Conservation (phyloP, 345 rosid genomes). For the Camelina neglecta region DNA sequence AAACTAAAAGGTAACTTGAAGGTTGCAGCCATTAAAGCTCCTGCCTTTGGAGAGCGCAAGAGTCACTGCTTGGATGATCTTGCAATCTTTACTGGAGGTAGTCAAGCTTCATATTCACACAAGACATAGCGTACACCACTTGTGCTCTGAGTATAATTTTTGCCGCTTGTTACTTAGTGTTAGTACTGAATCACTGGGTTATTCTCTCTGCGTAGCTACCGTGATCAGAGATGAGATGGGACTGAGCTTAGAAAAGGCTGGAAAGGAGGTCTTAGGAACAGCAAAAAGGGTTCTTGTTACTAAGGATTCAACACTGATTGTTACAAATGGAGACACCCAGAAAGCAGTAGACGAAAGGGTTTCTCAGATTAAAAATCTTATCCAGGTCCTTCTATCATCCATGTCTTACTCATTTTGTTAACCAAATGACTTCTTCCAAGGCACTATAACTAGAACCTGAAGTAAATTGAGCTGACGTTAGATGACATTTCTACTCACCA, state of each 20-base stretch:
- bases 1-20: conserved; percentile 78
- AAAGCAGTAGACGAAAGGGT: conserved; percentile 76
- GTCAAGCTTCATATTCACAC: neutral
- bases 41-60: conserved; percentile 89
- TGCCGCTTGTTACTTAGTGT: neutral
- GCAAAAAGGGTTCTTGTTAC: conserved; percentile 74
- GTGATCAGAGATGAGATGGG: conserved; percentile 91
- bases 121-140: neutral
- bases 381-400: conserved; percentile 56
- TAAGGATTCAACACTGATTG: conserved; percentile 80
- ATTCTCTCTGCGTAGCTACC: conserved; percentile 55
- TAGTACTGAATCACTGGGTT: conserved; percentile 16
- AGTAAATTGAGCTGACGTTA: neutral
- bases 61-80: conserved; percentile 91
- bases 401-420: conserved; percentile 6
- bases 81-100: conserved; percentile 95
- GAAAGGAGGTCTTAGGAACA: conserved; percentile 77
- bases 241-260: conserved; percentile 68
- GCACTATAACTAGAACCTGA: neutral
- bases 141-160: conserved; percentile 3
- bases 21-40: conserved; percentile 90
- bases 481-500: neutral
- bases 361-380: conserved; percentile 67
- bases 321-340: conserved; percentile 71
- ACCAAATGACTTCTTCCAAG: neutral